Conservation (phyloP, 169 alveolate species). For the Plasmodium gonderi region DNA sequence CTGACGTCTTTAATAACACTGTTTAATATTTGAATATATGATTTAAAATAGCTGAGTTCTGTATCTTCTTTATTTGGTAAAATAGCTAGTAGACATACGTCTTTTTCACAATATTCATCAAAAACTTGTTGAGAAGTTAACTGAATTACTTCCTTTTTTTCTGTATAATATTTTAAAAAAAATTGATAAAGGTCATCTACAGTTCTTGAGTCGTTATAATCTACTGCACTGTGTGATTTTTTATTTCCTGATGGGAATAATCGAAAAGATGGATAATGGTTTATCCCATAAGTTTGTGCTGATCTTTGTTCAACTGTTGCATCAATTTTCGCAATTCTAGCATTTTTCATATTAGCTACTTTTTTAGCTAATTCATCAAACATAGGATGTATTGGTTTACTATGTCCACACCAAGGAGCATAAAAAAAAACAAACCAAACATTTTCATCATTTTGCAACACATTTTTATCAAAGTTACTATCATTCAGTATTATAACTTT, state of each 20-base stretch:
- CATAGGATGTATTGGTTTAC: slow-evolving; percentile 96
- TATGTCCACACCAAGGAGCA: slow-evolving; percentile 99
- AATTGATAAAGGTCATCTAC: slow-evolving; percentile 87
- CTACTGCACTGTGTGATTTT: slow-evolving; percentile 82
- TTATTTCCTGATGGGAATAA: slow-evolving; percentile 90
- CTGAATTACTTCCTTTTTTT: slow-evolving; percentile 75
- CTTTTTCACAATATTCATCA: slow-evolving; percentile 84
- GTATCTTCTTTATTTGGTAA: slow-evolving; percentile 93
- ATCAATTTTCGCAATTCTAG: slow-evolving; percentile 86
- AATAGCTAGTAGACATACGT: slow-evolving; percentile 90
- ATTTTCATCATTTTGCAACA: slow-evolving; percentile 82
- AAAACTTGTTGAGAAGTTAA: slow-evolving; percentile 76
- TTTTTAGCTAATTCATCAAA: slow-evolving; percentile 90
- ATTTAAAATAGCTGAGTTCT: slow-evolving; percentile 86
- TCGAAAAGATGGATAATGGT: slow-evolving; percentile 90
- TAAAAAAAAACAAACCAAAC: slow-evolving; percentile 91
- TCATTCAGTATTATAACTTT: slow-evolving; percentile 82
- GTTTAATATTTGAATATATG: slow-evolving; percentile 82
- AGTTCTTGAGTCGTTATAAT: slow-evolving; percentile 89
- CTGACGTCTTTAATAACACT: slow-evolving; percentile 85
- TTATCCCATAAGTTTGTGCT: slow-evolving; percentile 74
- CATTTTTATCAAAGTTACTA: slow-evolving; percentile 79
- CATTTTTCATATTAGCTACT: slow-evolving; percentile 88
- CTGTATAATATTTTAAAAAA: slow-evolving; percentile 80
- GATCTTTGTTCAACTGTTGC: slow-evolving; percentile 81